Evolutionary conservation across 83 land plant species (phyloP).

Genomic region (Picea engelmannii): DNA sequence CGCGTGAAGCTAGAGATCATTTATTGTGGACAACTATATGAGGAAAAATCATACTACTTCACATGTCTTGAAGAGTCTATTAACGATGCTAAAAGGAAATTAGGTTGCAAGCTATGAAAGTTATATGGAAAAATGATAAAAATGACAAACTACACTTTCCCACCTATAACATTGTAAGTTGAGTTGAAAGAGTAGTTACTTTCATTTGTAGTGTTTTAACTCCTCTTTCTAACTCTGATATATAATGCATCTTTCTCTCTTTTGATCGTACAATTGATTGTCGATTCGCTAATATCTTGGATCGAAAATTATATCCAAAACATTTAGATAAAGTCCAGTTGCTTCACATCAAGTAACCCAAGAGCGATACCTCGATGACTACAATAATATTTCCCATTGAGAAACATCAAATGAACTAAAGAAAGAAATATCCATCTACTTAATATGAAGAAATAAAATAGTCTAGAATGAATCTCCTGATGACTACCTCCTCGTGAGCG

Average conservation of each 20-base stretch:
- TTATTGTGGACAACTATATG: not conserved
- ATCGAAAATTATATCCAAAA: not conserved
- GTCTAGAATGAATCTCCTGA: too few species aligned
- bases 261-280: too few species aligned
- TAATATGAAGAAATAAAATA: too few species aligned
- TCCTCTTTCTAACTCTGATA: too few species aligned
- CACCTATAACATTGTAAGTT: constrained; percentile 80
- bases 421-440: too few species aligned
- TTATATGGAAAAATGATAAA: not conserved
- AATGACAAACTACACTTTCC: not conserved
- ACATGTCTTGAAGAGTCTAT: too few species aligned
- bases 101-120: not conserved
- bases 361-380: not conserved
- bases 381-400: not conserved
- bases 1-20: not conserved
- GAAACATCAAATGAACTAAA: not conserved
- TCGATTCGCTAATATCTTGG: constrained; percentile 22
- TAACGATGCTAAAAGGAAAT: too few species aligned
- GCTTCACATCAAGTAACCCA: not conserved
- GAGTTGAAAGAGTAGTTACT: constrained; percentile 16
- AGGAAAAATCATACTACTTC: not conserved
- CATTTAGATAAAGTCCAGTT: not conserved
- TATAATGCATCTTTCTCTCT: too few species aligned
- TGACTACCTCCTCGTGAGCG: too few species aligned
- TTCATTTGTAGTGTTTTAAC: too few species aligned